Conservation (phyloP, 2,329 filamentous ascomycete genomes). For the Exophiala bonariae region DNA sequence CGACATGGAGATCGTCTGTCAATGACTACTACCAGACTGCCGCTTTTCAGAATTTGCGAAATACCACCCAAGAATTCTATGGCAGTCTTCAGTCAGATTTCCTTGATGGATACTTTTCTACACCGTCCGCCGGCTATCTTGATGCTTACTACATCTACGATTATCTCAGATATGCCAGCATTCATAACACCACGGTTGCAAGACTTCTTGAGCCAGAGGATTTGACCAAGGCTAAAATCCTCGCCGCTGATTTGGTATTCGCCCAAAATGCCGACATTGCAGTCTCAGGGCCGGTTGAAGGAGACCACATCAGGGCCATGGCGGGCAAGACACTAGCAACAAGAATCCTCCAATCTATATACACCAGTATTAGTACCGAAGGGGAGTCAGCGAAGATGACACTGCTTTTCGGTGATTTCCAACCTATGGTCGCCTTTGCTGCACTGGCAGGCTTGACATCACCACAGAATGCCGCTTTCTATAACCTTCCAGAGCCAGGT, state of each 20-base stretch:
- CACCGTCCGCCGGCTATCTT: slow-evolving; percentile 45
- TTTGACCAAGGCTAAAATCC: slow-evolving; percentile 28
- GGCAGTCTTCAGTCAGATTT: slow-evolving; percentile 42
- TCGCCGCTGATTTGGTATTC: slow-evolving; percentile 52
- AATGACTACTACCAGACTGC: slow-evolving; percentile 43
- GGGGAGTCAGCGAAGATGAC: slow-evolving; percentile 45
- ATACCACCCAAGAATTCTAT: slow-evolving; percentile 47
- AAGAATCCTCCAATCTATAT: slow-evolving; percentile 39
- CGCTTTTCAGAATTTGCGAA: slow-evolving; percentile 41
- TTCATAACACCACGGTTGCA: slow-evolving; percentile 50
- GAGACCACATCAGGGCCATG: slow-evolving; percentile 37
- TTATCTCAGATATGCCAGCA: slow-evolving; percentile 54
- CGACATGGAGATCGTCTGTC: slow-evolving; percentile 36
- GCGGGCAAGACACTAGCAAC: slow-evolving; percentile 45
- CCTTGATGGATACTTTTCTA: slow-evolving; percentile 43
- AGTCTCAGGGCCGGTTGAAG: slow-evolving; percentile 18
- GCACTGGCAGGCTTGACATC: slow-evolving; percentile 42
- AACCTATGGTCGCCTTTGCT: slow-evolving; percentile 54
- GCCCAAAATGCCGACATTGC: slow-evolving; percentile 40
- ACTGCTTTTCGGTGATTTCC: slow-evolving; percentile 51
- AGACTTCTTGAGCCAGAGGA: slow-evolving; percentile 33
- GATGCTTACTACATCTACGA: slow-evolving; percentile 58
- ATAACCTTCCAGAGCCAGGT: slow-evolving; percentile 49
- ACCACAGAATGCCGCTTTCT: slow-evolving; percentile 43
- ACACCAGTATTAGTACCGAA: slow-evolving; percentile 37